Evolutionary conservation across 768 basidiomycete species (phyloP), one percentile per base, ranked within the genome.

Genomic region (Boletellus ananiceps): DNA sequence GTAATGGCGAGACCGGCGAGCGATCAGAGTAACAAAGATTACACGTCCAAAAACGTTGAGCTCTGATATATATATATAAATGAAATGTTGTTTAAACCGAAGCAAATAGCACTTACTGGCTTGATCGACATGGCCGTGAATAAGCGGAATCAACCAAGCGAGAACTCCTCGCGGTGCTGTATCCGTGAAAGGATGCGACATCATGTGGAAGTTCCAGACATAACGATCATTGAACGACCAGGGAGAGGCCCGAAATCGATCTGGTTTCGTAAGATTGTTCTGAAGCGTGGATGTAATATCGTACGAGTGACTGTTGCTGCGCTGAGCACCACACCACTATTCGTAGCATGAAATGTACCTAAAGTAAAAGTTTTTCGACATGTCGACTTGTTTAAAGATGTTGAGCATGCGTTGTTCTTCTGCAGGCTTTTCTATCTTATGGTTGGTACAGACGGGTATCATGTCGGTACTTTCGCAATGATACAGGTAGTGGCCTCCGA

Each of bases 281-380:
- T 99, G 96, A 0, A 99, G 75, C 0, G 93, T 92, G n/a, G 91
- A 94, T 2, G 95, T 96, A 19, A 98, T 73, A 64, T 98, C 95
- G 69, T 99, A 99, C 0, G 94, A 92, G 64, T 97, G 93, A 57
- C 93, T 95, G 5, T 34, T 18, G 32, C 18, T 32, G 29, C 8
- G 15, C 25, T 54, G 27, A 55, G 47, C 15, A 38, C 48, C 29
- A 12, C 4, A 3, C 25, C 18, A 5, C 32, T 7, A 16, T 18
- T 38, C 1, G 7, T 1, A 18, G 29, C 5, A 31, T 46, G 32
- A 50, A 25, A 50, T 64, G 32, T 55, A 91, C 91, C 90, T 93
- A 70, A 97, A 97, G 71, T 97, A 99, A 66, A 98, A 98, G 71
- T 98, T 97, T 71, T 97, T 97, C n/a, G 88, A 86, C 78, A 98